Conservation (phyloP, 2,329 filamentous ascomycete species). For the Paecilomyces sp. region DNA sequence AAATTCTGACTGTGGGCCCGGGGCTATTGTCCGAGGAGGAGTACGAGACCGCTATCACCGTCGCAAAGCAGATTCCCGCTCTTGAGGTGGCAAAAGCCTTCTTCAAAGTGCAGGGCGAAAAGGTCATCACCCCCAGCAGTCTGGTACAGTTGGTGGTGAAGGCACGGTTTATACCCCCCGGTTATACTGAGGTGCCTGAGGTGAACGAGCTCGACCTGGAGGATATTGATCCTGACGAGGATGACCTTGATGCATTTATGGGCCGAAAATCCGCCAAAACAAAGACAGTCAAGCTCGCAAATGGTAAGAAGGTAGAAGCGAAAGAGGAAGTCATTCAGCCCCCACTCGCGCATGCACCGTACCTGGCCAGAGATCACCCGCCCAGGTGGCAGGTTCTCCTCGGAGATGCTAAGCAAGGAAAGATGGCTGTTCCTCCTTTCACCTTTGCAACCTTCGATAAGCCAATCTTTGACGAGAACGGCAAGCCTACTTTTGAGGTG, state of each 20-base stretch:
- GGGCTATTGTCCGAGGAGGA: slow-evolving; percentile 66
- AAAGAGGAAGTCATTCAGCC: slow-evolving; percentile 62
- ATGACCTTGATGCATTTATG: slow-evolving; percentile 77
- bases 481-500: slow-evolving; percentile 86
- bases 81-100: slow-evolving; percentile 86
- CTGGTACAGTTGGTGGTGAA: slow-evolving; percentile 94
- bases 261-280: slow-evolving; percentile 61
- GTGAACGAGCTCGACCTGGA: slow-evolving; percentile 75
- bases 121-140: slow-evolving; percentile 82
- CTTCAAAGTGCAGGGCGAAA: slow-evolving; percentile 97
- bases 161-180: slow-evolving; percentile 85
- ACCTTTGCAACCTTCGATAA: slow-evolving; percentile 91
- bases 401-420: slow-evolving; percentile 86
- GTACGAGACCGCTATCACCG: slow-evolving; percentile 65
- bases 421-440: slow-evolving; percentile 93
- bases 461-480: slow-evolving; percentile 70
- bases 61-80: slow-evolving; percentile 77
- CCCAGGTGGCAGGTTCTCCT: slow-evolving; percentile 94
- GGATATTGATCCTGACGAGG: slow-evolving; percentile 87
- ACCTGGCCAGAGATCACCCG: slow-evolving; percentile 80
- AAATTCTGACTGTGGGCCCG: slow-evolving; percentile 61
- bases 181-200: slow-evolving; percentile 64
- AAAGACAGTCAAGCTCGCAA: slow-evolving; percentile 54
- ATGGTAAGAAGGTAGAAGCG: slow-evolving; percentile 46
- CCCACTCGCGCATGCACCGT: slow-evolving; percentile 82